Conservation (phyloP, 306 rosid species). For the Malus domestica region ASM211411v1 NC_041802.1:9192501-9193000, state of each 20-base stretch:
- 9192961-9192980: conserved; percentile 31
- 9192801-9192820: conserved; percentile 26
- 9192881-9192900: conserved; percentile 32
- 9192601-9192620: no score
- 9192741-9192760: conserved; percentile 53
- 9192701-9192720: no score
- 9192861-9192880: conserved; percentile 30
- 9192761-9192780: conserved; percentile 58
- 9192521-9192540: no score
- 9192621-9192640: no score
- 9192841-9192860: conserved; percentile 23
- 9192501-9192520: no score
- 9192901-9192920: conserved; percentile 24
- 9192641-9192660: no score
- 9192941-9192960: no score
- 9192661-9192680: no score
- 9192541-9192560: no score
- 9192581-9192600: no score
- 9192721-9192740: conserved; percentile 27
- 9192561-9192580: no score
- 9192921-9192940: background rate
- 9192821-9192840: conserved; percentile 25
- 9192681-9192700: no score
- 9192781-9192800: conserved; percentile 49
- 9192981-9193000: conserved; percentile 15